Percentiles rank a stretch among this genome's conserved stretches.
Conservation (phyloP, 2,329 filamentous ascomycete genomes). For the Botrytis byssoidea region DNA sequence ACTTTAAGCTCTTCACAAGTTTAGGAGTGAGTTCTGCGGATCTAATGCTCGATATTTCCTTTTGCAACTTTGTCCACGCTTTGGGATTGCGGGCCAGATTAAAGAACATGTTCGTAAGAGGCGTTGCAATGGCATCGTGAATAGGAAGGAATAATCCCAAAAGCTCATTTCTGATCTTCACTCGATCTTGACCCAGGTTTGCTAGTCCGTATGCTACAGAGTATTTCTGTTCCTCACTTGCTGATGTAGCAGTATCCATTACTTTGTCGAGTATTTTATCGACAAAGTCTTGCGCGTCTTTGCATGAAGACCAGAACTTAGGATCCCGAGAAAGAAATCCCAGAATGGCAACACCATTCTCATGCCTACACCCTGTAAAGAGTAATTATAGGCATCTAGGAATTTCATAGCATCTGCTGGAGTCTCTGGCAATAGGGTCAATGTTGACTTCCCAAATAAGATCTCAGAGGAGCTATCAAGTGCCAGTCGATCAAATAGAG, state of each 20-base stretch:
- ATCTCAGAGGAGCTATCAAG: constrained; percentile 59
- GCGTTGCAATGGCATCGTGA: not conserved
- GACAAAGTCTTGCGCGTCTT: constrained; percentile 8
- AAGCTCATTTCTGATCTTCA: constrained; percentile 1
- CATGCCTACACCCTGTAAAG: not conserved
- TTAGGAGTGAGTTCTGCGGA: constrained; percentile 3
- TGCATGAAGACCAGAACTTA: constrained; percentile 9
- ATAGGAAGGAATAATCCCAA: not conserved
- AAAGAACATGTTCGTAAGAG: not conserved
- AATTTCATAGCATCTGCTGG: not conserved
- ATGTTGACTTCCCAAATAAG: constrained; percentile 57
- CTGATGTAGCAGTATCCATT: not conserved
- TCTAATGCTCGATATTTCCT: not conserved
- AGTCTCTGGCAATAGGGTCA: not conserved
- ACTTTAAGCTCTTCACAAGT: not conserved
- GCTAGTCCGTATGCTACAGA: not conserved
- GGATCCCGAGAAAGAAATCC: constrained; percentile 1
- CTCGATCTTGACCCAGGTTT: not conserved
- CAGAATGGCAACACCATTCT: constrained; percentile 13
- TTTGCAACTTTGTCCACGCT: not conserved
- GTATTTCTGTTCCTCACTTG: not conserved
- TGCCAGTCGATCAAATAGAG: constrained; percentile 41
- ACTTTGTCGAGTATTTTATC: constrained; percentile 3
- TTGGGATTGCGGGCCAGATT: not conserved
- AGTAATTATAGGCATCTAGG: not conserved